These are phyloP conservation scores for Omphalotus guepiniiformis DNA, from an alignment of 768 basidiomycete genomes.

Conservation along the genomic window DNA sequence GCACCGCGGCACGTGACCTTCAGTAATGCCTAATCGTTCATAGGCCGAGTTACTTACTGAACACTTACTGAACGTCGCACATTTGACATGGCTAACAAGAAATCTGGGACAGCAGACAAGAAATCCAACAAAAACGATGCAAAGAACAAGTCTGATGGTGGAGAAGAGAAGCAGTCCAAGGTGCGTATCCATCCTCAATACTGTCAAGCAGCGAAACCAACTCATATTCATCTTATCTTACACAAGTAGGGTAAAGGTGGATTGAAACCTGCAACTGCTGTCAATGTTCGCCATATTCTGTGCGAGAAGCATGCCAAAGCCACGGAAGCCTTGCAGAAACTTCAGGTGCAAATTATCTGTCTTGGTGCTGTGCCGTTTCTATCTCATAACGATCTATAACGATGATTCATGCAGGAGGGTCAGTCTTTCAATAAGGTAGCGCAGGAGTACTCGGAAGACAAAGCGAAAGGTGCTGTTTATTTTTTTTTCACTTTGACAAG, in stretches of 20 bases:
- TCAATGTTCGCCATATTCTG: constrained; percentile 84
- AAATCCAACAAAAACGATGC: constrained; percentile 39
- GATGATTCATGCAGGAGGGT: constrained; percentile 45
- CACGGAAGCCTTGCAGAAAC: constrained; percentile 71
- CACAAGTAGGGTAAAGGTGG: constrained; percentile 26
- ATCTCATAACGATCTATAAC: background rate
- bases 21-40: no score
- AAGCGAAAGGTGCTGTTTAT: constrained; percentile 66
- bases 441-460: constrained; percentile 88
- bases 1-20: no score
- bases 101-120: constrained; percentile 17
- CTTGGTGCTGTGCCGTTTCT: background rate
- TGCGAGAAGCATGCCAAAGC: constrained; percentile 87
- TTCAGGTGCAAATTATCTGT: constrained; percentile 49
- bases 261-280: constrained; percentile 73
- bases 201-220: background rate
- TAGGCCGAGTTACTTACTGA: no score
- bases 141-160: constrained; percentile 34
- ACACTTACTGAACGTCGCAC: no score
- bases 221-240: background rate
- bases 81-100: constrained; percentile 9
- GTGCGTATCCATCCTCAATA: constrained; percentile 17
- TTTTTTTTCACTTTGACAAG: background rate
- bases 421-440: constrained; percentile 86
- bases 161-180: constrained; percentile 37